Conservation (phyloP, 225 moss, liverwort and hornwort species). For the Thuidium tamariscinum region DNA sequence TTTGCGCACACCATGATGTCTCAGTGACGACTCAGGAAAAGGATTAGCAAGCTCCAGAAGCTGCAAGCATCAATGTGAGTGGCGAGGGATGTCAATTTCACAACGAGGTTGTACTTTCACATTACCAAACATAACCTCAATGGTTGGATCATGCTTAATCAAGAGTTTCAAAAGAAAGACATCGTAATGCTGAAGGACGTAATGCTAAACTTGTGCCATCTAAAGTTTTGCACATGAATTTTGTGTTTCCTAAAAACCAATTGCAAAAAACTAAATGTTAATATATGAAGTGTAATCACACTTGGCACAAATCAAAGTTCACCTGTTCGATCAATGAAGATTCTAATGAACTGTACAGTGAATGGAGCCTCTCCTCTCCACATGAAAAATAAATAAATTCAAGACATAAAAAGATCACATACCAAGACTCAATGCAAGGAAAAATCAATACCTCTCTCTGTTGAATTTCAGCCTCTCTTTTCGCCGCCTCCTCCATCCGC, state of each 20-base stretch:
- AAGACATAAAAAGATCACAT: too few relatives aligned
- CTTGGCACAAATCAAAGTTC: neutral
- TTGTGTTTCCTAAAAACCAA: neutral
- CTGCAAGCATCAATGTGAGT: neutral
- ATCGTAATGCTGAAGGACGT: neutral
- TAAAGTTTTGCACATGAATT: neutral
- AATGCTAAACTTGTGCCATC: neutral
- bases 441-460: conserved; percentile 9
- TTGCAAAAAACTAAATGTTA: too few relatives aligned
- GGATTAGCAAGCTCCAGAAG: conserved; percentile 26
- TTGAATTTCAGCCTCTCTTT: conserved; percentile 3
- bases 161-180: neutral
- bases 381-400: fast-evolving
- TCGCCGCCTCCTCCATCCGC: conserved; percentile 5
- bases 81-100: neutral
- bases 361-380: neutral
- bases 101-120: neutral
- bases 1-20: conserved; percentile 1
- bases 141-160: neutral
- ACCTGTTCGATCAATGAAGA: neutral
- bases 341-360: neutral
- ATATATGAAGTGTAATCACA: neutral
- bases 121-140: neutral
- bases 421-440: neutral
- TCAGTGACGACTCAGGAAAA: conserved; percentile 20